Conservation (phyloP, 352 stramenopile species). For the Elongisporangium undulatum region DNA sequence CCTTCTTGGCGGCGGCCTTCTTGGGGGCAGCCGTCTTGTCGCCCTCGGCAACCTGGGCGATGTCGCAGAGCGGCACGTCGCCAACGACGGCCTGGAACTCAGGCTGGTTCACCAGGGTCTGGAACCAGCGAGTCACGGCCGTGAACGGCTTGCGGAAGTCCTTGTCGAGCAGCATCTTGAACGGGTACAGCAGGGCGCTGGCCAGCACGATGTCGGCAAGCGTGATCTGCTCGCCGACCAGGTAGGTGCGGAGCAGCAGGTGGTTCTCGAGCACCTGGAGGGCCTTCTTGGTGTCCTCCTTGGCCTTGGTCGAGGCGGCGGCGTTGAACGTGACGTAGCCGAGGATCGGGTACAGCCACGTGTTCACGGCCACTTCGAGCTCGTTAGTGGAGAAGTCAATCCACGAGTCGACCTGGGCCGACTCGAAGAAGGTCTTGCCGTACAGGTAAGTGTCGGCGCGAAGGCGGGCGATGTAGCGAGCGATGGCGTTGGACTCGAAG, state of each 20-base stretch:
- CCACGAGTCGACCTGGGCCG: constrained; percentile 90
- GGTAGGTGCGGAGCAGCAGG: constrained; percentile 87
- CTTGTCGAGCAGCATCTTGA: constrained; percentile 91
- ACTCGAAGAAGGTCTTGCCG: constrained; percentile 89
- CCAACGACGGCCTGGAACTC: constrained; percentile 92
- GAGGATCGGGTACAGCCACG: constrained; percentile 89
- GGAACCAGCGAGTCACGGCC: constrained; percentile 91
- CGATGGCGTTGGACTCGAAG: constrained; percentile 92
- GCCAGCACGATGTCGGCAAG: constrained; percentile 91
- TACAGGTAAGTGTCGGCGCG: constrained; percentile 84
- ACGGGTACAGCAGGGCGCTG: constrained; percentile 90
- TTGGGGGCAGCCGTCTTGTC: constrained; percentile 41
- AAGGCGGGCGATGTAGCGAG: constrained; percentile 89
- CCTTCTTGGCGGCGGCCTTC: constrained; percentile 42
- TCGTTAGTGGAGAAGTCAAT: constrained; percentile 92
- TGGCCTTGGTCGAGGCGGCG: constrained; percentile 75
- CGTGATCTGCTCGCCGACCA: constrained; percentile 91
- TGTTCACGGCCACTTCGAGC: constrained; percentile 87
- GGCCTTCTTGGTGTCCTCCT: constrained; percentile 83
- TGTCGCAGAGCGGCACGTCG: constrained; percentile 82
- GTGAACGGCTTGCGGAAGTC: constrained; percentile 86
- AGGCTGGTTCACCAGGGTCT: constrained; percentile 90
- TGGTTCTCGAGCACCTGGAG: constrained; percentile 87
- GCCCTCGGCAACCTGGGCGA: constrained; percentile 60
- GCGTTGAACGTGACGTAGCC: constrained; percentile 82